phyloP scores from a whole-genome alignment of 495 filamentous ascomycete species.

The Tuber microsphaerosporum region DNA sequence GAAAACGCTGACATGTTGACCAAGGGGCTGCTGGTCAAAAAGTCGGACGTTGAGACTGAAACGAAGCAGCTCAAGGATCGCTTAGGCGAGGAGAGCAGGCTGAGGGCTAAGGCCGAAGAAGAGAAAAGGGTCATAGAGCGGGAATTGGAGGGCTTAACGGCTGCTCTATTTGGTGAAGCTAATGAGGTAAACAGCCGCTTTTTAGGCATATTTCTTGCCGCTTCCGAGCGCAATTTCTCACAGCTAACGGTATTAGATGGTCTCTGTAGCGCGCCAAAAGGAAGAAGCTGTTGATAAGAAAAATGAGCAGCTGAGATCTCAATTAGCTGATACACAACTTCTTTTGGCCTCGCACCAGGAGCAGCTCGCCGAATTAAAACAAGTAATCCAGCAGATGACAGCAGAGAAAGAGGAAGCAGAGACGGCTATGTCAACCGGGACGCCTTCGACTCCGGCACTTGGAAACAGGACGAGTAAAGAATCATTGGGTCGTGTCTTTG shows the following conservation, averaged over 20 bases:
- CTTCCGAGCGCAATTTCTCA: conserved; percentile 7
- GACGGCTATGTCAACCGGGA: conserved; percentile 53
- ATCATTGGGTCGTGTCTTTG: conserved; percentile 46
- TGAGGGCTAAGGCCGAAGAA: conserved; percentile 57
- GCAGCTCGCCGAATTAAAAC: conserved; percentile 82
- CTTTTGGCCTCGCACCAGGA: conserved; percentile 85
- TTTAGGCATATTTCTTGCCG: neutral
- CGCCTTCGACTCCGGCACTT: conserved; percentile 60
- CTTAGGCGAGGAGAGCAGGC: conserved; percentile 56
- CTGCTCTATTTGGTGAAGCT: conserved; percentile 89
- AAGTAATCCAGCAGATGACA: conserved; percentile 83
- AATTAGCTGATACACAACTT: conserved; percentile 76
- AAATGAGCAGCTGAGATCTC: conserved; percentile 69
- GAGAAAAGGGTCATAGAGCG: conserved; percentile 67
- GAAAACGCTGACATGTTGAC: conserved; percentile 66
- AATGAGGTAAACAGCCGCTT: conserved; percentile 55
- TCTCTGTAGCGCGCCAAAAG: conserved; percentile 69
- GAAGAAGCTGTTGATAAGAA: conserved; percentile 67
- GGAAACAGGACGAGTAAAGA: conserved; percentile 40
- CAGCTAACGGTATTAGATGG: conserved; percentile 58
- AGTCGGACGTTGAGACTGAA: conserved; percentile 61
- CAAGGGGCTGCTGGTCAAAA: conserved; percentile 62
- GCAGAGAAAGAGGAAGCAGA: conserved; percentile 62
- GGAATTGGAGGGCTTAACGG: conserved; percentile 82
- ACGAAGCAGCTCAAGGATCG: conserved; percentile 62